Evolutionary conservation across 495 filamentous ascomycete genomes (phyloP).

Genomic region (Penicillium desertorum): DNA sequence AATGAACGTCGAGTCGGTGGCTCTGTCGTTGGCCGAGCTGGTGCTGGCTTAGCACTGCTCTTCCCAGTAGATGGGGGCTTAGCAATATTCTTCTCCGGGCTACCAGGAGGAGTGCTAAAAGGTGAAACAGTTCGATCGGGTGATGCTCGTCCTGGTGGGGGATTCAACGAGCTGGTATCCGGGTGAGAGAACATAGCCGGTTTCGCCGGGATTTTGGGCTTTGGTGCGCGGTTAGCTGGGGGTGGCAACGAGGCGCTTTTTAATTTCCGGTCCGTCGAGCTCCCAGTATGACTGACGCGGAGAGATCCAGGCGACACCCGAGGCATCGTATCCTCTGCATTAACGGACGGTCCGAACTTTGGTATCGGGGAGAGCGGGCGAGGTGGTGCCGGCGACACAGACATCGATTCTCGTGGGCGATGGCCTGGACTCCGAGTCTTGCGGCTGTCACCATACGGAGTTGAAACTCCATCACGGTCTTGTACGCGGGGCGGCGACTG

Average conservation of each 20-base stretch:
- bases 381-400: constrained; percentile 44
- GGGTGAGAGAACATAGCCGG: constrained; percentile 39
- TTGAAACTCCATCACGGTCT: constrained; percentile 12
- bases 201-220: constrained; percentile 67
- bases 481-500: constrained; percentile 63
- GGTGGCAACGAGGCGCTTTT: constrained; percentile 58
- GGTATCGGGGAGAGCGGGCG: constrained; percentile 44
- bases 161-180: constrained; percentile 35
- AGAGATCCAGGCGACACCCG: constrained; percentile 49
- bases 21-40: constrained; percentile 27
- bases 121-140: constrained; percentile 68
- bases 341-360: constrained; percentile 49
- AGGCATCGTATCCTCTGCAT: constrained; percentile 51
- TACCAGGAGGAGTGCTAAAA: constrained; percentile 86
- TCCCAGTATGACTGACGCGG: constrained; percentile 25
- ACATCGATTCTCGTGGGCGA: constrained; percentile 32
- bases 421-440: constrained; percentile 29
- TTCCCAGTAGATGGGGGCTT: constrained; percentile 22
- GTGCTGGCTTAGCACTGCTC: constrained; percentile 15
- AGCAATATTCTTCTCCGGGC: constrained; percentile 56
- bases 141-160: constrained; percentile 32
- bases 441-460: constrained; percentile 27
- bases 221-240: constrained; percentile 76
- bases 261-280: constrained; percentile 32
- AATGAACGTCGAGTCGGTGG: constrained; percentile 30